Evolutionary conservation across 2,329 filamentous ascomycete genomes (phyloP).

Genomic region (Capronia coronata): DNA sequence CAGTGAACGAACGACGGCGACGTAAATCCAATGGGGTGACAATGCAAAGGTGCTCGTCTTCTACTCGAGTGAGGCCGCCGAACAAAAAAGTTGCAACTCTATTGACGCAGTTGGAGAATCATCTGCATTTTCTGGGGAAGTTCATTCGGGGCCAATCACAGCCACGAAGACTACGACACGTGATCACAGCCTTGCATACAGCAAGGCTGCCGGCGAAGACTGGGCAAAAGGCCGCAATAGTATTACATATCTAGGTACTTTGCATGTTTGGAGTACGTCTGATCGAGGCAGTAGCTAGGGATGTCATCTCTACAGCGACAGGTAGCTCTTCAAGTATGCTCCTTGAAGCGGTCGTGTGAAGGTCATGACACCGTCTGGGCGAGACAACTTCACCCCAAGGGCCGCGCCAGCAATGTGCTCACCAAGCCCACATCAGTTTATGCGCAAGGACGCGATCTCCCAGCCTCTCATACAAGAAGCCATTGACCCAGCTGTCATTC

Average conservation of each 20-base stretch:
- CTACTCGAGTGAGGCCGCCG: background rate
- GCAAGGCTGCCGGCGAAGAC: background rate
- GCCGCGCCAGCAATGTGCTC: background rate
- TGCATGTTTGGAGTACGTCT: too few relatives aligned
- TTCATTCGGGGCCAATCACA: background rate
- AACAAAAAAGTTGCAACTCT: background rate
- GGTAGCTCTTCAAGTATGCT: too few relatives aligned
- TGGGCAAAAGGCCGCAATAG: background rate
- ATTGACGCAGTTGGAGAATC: background rate
- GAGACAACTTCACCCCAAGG: background rate
- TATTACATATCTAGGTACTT: too few relatives aligned
- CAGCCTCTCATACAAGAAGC: slow-evolving; percentile 78
- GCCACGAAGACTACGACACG: background rate
- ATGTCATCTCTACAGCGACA: too few relatives aligned
- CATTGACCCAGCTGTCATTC: slow-evolving; percentile 95
- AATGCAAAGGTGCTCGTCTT: background rate
- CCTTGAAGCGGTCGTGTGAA: too few relatives aligned
- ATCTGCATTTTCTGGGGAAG: background rate
- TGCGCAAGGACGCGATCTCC: slow-evolving; percentile 76
- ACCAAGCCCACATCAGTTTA: slow-evolving; percentile 63
- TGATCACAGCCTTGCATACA: background rate
- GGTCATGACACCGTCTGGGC: background rate
- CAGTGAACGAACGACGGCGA: background rate
- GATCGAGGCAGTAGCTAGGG: too few relatives aligned
- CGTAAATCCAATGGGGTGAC: background rate